phyloP scores from a whole-genome alignment of 768 basidiomycete species.

The Phylloporus arenicola region DNA sequence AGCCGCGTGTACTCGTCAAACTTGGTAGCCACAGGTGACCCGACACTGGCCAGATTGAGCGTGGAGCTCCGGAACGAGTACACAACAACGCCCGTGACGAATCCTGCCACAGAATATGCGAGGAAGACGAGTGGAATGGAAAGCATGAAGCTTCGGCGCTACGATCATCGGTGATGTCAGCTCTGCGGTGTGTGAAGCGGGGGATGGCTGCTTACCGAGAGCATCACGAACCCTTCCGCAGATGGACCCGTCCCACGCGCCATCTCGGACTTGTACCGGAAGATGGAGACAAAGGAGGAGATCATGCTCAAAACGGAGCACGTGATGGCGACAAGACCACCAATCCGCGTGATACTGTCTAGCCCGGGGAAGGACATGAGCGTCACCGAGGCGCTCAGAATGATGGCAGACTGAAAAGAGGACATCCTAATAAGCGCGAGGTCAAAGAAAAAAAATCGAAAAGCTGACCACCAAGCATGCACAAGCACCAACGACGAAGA shows the following conservation, averaged over 20 bases:
- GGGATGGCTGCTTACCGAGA: conserved; percentile 31
- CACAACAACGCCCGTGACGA: conserved; percentile 58
- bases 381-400: conserved; percentile 77
- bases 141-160: conserved; percentile 53
- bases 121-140: conserved; percentile 73
- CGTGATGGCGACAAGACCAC: conserved; percentile 62
- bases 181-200: not conserved
- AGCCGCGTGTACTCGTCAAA: conserved; percentile 60
- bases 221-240: conserved; percentile 54
- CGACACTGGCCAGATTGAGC: conserved; percentile 31
- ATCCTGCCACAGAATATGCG: conserved; percentile 63
- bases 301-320: conserved; percentile 67
- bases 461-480: conserved; percentile 57
- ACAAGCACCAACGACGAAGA: conserved; percentile 62
- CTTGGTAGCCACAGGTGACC: conserved; percentile 31
- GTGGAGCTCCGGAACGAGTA: conserved; percentile 58
- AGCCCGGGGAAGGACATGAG: conserved; percentile 75
- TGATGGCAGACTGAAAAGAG: conserved; percentile 60
- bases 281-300: conserved; percentile 62
- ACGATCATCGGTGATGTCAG: conserved; percentile 1
- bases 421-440: not conserved
- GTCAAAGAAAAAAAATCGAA: not conserved
- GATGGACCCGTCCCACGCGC: conserved; percentile 42
- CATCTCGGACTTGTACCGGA: conserved; percentile 64
- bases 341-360: conserved; percentile 56